Percentiles rank a stretch among this genome's conserved stretches.
Conservation (phyloP, 2,329 filamentous ascomycete species). For the Aspergillus hiratsukae region DNA sequence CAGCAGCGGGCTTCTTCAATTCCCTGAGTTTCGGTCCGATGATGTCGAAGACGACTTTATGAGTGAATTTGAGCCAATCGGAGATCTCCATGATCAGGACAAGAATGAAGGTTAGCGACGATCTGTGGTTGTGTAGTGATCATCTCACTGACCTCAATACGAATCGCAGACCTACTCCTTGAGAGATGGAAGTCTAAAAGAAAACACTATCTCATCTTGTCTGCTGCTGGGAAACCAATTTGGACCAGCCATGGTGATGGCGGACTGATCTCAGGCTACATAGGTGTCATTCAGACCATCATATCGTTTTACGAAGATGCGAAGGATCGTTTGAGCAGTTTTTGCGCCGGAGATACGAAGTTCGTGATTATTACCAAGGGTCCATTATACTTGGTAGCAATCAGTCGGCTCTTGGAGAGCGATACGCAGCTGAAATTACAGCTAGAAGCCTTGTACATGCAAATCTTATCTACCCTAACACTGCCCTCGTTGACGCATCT, state of each 20-base stretch:
- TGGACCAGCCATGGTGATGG: slow-evolving; percentile 94
- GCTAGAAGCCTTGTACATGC: slow-evolving; percentile 93
- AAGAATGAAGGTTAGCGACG: slow-evolving; percentile 51
- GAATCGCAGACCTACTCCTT: slow-evolving; percentile 47
- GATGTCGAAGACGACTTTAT: slow-evolving; percentile 63
- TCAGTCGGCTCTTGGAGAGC: slow-evolving; percentile 88
- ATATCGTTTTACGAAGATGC: slow-evolving; percentile 91
- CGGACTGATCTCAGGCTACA: slow-evolving; percentile 83
- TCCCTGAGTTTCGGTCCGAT: slow-evolving; percentile 37
- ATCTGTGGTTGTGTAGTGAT: slow-evolving; percentile 3
- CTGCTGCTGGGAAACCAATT: slow-evolving; percentile 93
- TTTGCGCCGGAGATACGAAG: slow-evolving; percentile 78
- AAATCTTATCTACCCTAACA: slow-evolving; percentile 92
- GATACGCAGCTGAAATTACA: slow-evolving; percentile 82
- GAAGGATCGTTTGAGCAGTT: slow-evolving; percentile 71
- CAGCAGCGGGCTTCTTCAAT: slow-evolving; percentile 29
- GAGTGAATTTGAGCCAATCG: slow-evolving; percentile 70
- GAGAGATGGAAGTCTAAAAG: slow-evolving; percentile 82
- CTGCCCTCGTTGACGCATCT: slow-evolving; percentile 80
- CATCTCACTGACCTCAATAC: slow-evolving; percentile 1
- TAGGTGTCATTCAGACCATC: slow-evolving; percentile 93
- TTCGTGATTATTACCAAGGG: slow-evolving; percentile 85
- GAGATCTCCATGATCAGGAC: slow-evolving; percentile 51
- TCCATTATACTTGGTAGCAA: slow-evolving; percentile 86
- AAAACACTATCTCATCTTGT: slow-evolving; percentile 96